phyloP scores from a whole-genome alignment of 176 grass and related monocot species.

The Cocos nucifera region DNA sequence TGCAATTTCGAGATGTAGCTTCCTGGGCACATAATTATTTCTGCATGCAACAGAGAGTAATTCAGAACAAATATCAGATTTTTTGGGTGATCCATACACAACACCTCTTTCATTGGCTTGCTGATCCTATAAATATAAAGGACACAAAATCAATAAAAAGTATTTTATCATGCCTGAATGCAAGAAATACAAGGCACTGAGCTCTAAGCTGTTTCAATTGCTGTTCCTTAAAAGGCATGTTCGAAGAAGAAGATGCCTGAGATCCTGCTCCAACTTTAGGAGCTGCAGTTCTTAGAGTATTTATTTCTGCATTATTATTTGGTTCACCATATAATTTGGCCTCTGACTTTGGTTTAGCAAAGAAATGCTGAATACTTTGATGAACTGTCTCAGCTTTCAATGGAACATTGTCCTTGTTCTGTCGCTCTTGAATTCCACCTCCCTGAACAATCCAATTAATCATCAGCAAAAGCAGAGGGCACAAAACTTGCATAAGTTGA shows the following conservation, averaged over 20 bases:
- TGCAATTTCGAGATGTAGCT: conserved; percentile 93
- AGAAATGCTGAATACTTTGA: conserved; percentile 12
- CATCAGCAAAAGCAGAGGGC: too few species aligned
- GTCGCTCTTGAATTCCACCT: conserved; percentile 62
- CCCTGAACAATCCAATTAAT: conserved; percentile 37
- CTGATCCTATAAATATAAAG: neutral
- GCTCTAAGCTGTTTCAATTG: conserved; percentile 99
- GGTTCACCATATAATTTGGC: conserved; percentile 27
- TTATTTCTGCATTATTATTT: conserved; percentile 14
- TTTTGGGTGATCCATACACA: too few species aligned
- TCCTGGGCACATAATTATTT: conserved; percentile 81
- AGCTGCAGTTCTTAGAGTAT: too few species aligned
- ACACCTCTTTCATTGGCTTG: too few species aligned
- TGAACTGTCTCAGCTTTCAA: conserved; percentile 36
- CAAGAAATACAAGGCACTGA: conserved; percentile 98
- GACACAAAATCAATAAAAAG: neutral
- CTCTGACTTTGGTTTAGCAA: conserved; percentile 6
- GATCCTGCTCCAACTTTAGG: conserved; percentile 27
- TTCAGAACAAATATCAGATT: conserved; percentile 1
- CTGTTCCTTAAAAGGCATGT: conserved; percentile 77
- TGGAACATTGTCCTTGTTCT: conserved; percentile 34
- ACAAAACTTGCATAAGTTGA: too few species aligned
- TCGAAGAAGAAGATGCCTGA: conserved; percentile 32
- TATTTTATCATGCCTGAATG: conserved; percentile 51
- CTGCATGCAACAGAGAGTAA: conserved; percentile 26